phyloP scores from a whole-genome alignment of 306 rosid species.

The Prunus salicina region DNA sequence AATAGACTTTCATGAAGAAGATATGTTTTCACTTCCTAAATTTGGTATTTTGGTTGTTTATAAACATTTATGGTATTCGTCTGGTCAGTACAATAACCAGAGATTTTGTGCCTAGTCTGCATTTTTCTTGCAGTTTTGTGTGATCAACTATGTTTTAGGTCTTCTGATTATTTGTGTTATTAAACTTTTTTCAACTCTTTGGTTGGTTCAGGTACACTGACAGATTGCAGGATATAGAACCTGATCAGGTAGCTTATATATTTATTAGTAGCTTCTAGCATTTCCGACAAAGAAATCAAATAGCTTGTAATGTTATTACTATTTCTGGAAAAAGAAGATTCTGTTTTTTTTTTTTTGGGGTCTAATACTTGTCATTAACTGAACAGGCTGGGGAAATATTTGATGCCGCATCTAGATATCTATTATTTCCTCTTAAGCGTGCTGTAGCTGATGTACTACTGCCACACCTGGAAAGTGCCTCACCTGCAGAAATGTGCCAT shows the following conservation, averaged over 20 bases:
- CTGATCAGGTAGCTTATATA: constrained; percentile 62
- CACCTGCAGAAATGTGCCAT: constrained; percentile 85
- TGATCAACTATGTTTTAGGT: constrained; percentile 12
- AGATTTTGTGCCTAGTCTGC: not conserved
- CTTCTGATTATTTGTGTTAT: constrained; percentile 6
- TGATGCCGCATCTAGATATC: constrained; percentile 89
- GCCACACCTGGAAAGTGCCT: constrained; percentile 74
- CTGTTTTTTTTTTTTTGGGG: not conserved
- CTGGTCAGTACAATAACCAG: not conserved
- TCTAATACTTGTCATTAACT: constrained; percentile 24
- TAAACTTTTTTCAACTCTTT: constrained; percentile 19
- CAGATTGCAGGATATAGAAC: constrained; percentile 72
- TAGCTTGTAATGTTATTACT: not conserved
- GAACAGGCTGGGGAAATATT: constrained; percentile 87
- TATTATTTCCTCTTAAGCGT: constrained; percentile 88
- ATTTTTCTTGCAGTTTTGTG: not conserved
- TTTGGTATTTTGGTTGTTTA: not conserved
- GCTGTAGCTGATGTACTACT: constrained; percentile 84
- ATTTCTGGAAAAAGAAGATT: not conserved
- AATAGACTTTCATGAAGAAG: constrained; percentile 19
- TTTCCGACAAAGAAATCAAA: constrained; percentile 13
- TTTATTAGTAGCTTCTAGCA: constrained; percentile 3
- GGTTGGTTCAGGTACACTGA: constrained; percentile 84
- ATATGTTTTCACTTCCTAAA: not conserved
- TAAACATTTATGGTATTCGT: not conserved